Conservation (phyloP, 139 green algal genomes). For the Picocystis salinarum region DNA sequence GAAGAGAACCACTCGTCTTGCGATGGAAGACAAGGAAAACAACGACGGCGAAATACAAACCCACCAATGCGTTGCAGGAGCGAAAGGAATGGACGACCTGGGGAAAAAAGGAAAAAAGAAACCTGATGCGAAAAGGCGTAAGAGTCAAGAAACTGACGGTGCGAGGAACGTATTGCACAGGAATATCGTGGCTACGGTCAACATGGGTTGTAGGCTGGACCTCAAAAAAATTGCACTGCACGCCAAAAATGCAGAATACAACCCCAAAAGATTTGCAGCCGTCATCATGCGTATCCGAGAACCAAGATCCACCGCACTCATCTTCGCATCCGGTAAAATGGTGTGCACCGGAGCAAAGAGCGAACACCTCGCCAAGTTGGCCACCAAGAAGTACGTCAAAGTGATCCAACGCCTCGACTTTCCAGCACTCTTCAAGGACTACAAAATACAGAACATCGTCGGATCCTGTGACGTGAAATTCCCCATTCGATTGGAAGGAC, state of each 20-base stretch:
- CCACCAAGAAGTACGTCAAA: conserved; percentile 64
- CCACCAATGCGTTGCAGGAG: not conserved
- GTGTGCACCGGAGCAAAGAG: conserved; percentile 67
- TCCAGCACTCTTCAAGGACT: conserved; percentile 75
- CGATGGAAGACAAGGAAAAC: not conserved
- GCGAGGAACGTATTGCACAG: conserved; percentile 4
- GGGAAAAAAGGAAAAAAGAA: not conserved
- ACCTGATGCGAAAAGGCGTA: conserved; percentile 7
- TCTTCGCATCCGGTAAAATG: conserved; percentile 96
- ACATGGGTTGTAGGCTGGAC: conserved; percentile 82
- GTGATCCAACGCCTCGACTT: conserved; percentile 86
- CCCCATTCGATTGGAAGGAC: conserved; percentile 86
- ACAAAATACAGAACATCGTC: conserved; percentile 99
- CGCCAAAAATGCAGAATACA: conserved; percentile 97
- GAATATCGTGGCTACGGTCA: conserved; percentile 77
- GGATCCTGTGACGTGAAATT: conserved; percentile 95
- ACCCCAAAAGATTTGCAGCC: conserved; percentile 96
- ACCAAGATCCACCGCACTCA: conserved; percentile 95
- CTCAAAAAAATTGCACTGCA: conserved; percentile 88
- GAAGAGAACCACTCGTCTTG: not conserved
- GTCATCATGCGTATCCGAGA: conserved; percentile 98
- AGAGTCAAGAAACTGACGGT: too few relatives aligned
- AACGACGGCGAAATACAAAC: not conserved
- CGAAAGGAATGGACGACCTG: not conserved
- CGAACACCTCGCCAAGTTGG: conserved; percentile 42